Conservation (phyloP, 1,284 basidiomycete species). For the Hortiboletus rubellus region DNA sequence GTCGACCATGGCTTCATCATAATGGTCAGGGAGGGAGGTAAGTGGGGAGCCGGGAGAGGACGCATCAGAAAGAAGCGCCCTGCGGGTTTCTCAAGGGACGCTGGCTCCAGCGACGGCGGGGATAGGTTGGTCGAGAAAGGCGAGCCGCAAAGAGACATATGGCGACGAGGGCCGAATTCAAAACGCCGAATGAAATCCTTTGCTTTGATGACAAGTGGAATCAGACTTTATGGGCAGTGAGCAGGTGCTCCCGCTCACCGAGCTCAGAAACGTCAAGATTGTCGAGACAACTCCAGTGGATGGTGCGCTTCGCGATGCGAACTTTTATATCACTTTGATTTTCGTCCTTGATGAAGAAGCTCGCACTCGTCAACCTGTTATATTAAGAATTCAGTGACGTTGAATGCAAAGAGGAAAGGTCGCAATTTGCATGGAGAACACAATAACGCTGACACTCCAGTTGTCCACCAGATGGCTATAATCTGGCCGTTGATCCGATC, state of each 20-base stretch:
- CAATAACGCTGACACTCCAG: conserved; percentile 92
- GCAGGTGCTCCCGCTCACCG: conserved; percentile 33
- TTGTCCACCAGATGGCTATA: conserved; percentile 87
- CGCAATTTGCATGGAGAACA: conserved; percentile 74
- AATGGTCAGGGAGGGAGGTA: conserved; percentile 28
- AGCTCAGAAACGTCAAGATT: conserved; percentile 36
- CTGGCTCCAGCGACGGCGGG: background rate
- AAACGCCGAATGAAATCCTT: conserved; percentile 40
- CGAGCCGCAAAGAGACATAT: conserved; percentile 65
- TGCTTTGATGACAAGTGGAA: conserved; percentile 21
- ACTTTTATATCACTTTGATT: conserved; percentile 50
- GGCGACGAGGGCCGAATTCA: conserved; percentile 48
- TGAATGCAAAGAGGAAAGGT: background rate
- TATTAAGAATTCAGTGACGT: conserved; percentile 11
- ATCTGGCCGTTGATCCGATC: conserved; percentile 57
- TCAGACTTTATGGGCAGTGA: background rate
- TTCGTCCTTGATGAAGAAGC: conserved; percentile 73
- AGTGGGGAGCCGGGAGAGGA: conserved; percentile 24
- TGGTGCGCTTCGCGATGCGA: conserved; percentile 54
- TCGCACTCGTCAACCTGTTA: conserved; percentile 65
- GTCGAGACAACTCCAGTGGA: conserved; percentile 61
- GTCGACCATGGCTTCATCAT: conserved; percentile 37
- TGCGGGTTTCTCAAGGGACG: conserved; percentile 9
- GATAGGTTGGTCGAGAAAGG: conserved; percentile 41
- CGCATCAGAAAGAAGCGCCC: conserved; percentile 12